A percentile compares a stretch with the other conserved stretches of the same genome.
Conservation (phyloP, 2,329 filamentous ascomycete genomes). For the Pestalotiopsis sp. region DNA sequence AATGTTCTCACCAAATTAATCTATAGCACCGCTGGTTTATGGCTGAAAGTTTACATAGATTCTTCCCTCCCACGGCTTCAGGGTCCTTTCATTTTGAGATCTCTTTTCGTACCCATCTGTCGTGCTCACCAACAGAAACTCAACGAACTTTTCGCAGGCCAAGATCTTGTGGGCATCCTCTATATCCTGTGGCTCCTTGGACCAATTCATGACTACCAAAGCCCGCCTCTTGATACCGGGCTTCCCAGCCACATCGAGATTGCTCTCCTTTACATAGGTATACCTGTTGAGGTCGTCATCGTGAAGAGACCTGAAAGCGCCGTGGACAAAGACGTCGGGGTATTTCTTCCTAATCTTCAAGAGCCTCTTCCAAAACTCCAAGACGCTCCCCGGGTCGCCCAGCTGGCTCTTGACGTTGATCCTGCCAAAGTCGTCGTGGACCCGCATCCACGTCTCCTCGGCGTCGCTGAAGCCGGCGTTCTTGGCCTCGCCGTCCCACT, state of each 20-base stretch:
- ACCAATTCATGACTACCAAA: slow-evolving; percentile 51
- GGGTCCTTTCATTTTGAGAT: slow-evolving; percentile 1
- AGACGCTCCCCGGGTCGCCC: slow-evolving; percentile 48
- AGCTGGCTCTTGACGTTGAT: slow-evolving; percentile 59
- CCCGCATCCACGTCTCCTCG: slow-evolving; percentile 66
- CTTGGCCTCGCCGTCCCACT: slow-evolving; percentile 57
- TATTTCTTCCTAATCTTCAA: slow-evolving; percentile 56
- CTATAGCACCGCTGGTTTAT: neutral
- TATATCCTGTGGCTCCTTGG: slow-evolving; percentile 32
- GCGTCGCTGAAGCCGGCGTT: slow-evolving; percentile 63
- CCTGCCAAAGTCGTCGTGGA: slow-evolving; percentile 58
- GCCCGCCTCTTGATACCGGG: slow-evolving; percentile 30
- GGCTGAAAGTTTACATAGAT: slow-evolving; percentile 25
- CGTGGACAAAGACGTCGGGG: slow-evolving; percentile 63
- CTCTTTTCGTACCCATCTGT: neutral
- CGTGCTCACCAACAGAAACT: slow-evolving; percentile 31
- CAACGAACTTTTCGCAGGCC: slow-evolving; percentile 19
- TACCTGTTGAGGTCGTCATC: slow-evolving; percentile 58
- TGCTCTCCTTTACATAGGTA: slow-evolving; percentile 50
- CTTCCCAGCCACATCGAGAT: slow-evolving; percentile 13
- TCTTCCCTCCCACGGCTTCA: slow-evolving; percentile 32
- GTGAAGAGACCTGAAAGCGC: slow-evolving; percentile 56
- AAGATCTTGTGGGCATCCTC: slow-evolving; percentile 27
- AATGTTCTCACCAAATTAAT: neutral
- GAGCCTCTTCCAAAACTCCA: slow-evolving; percentile 61